These are phyloP conservation scores for Aspergillus fijiensis DNA, from an alignment of 2,329 filamentous ascomycete species.

Conservation along the genomic window DNA sequence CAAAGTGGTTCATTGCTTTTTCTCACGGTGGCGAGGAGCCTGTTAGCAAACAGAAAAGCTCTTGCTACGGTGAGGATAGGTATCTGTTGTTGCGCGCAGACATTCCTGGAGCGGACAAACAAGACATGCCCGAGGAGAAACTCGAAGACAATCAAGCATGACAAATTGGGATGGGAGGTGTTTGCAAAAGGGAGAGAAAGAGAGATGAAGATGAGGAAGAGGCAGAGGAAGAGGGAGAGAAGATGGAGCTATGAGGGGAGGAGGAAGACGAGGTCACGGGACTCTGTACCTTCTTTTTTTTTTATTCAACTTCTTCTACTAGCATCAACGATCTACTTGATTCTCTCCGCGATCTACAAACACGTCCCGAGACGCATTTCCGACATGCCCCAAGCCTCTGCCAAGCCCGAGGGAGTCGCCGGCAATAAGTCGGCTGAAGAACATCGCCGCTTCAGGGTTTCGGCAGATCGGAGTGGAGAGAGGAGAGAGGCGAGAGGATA, in stretches of 20 bases:
- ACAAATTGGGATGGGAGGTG: not conserved
- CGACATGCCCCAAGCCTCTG: not conserved
- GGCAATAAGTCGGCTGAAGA: constrained; percentile 20
- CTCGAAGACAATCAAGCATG: not conserved
- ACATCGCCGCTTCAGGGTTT: constrained; percentile 19
- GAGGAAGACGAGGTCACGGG: not conserved
- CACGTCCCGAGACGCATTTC: not conserved
- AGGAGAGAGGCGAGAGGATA: too few relatives aligned
- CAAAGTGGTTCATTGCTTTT: not conserved
- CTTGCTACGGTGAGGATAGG: not conserved
- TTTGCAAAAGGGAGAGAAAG: not conserved
- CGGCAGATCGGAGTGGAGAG: constrained; percentile 18
- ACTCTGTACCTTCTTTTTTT: not conserved
- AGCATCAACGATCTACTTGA: too few relatives aligned
- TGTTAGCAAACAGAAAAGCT: not conserved
- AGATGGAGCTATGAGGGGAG: not conserved
- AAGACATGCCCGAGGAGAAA: not conserved
- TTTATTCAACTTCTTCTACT: not conserved
- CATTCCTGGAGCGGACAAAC: not conserved
- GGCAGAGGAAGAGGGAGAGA: not conserved
- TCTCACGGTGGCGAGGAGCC: not conserved
- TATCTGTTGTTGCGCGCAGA: not conserved
- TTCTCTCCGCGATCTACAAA: not conserved
- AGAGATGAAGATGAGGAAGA: not conserved
- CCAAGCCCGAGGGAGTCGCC: constrained; percentile 6